Conservation (phyloP, 768 basidiomycete species). For the Suillus discolor region DNA sequence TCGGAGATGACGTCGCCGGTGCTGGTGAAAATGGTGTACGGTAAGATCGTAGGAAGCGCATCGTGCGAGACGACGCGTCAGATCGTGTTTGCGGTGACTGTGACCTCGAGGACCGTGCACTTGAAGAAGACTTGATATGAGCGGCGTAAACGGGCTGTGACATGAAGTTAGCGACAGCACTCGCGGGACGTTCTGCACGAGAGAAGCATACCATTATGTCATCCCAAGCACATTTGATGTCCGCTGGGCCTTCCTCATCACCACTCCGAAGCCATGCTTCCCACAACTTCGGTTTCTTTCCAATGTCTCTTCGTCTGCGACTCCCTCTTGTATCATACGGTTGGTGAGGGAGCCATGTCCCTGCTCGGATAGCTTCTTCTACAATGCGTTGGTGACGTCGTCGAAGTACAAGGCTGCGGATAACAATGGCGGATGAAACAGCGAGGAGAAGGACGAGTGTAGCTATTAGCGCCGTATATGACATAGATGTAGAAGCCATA, state of each 20-base stretch:
- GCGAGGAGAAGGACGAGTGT: constrained; percentile 68
- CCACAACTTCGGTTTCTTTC: constrained; percentile 34
- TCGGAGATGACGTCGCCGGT: constrained; percentile 10
- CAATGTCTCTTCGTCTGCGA: constrained; percentile 28
- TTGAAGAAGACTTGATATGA: constrained; percentile 20
- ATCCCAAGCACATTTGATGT: constrained; percentile 28
- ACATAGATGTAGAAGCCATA: constrained; percentile 15
- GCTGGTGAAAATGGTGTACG: constrained; percentile 18
- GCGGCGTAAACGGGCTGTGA: constrained; percentile 28
- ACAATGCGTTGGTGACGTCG: constrained; percentile 59
- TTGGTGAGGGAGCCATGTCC: constrained; percentile 53
- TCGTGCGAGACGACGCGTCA: constrained; percentile 12
- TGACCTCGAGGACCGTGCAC: constrained; percentile 2
- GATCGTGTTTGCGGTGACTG: constrained; percentile 7
- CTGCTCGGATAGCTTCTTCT: constrained; percentile 65
- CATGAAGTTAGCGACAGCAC: not conserved
- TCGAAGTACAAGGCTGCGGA: constrained; percentile 65
- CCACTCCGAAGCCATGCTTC: constrained; percentile 26
- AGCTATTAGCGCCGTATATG: constrained; percentile 51
- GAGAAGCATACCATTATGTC: constrained; percentile 29
- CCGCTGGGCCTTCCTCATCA: constrained; percentile 14
- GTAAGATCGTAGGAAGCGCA: constrained; percentile 24
- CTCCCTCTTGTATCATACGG: constrained; percentile 15
- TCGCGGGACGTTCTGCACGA: not conserved
- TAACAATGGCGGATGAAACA: constrained; percentile 68